Evolutionary conservation across 176 grass and related monocot genomes (phyloP).

Genomic region (Juncus inflexus): DNA sequence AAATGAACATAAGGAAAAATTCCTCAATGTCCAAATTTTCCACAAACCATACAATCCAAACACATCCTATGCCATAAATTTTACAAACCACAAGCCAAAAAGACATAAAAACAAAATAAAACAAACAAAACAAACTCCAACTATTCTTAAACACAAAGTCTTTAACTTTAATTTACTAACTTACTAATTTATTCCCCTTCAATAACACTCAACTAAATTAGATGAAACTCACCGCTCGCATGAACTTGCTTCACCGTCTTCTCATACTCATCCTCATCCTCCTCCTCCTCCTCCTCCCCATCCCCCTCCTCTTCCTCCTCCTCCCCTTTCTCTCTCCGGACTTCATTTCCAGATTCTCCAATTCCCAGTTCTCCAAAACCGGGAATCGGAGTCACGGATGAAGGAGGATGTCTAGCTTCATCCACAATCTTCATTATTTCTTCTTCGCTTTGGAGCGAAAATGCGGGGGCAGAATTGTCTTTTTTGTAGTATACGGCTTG

Average conservation of each 20-base stretch:
- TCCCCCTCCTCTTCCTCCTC: conserved; percentile 36
- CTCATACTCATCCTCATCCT: conserved; percentile 74
- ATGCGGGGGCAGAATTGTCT: conserved; percentile 59
- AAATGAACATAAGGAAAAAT: conserved; percentile 4
- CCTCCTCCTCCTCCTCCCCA: conserved; percentile 39
- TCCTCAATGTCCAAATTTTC: conserved; percentile 8
- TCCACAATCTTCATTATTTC: conserved; percentile 84
- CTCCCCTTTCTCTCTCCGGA: conserved; percentile 58
- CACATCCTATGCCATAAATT: conserved; percentile 11
- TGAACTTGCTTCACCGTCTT: conserved; percentile 92
- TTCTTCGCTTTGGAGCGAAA: conserved; percentile 67
- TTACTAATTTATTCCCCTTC: conserved; percentile 18
- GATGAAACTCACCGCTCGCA: conserved; percentile 62
- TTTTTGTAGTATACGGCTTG: conserved; percentile 90
- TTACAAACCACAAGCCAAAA: conserved; percentile 9
- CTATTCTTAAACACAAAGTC: neutral
- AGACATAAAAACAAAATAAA: neutral
- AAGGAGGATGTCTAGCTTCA: conserved; percentile 54
- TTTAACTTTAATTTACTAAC: conserved; percentile 5
- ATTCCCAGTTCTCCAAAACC: conserved; percentile 57
- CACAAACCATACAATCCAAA: conserved; percentile 12
- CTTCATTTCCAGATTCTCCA: conserved; percentile 19
- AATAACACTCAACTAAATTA: conserved; percentile 29
- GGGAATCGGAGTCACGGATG: conserved; percentile 41
- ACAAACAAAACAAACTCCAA: neutral